phyloP scores from a whole-genome alignment of 176 grass and related monocot species.

The Ensete ventricosum region DNA sequence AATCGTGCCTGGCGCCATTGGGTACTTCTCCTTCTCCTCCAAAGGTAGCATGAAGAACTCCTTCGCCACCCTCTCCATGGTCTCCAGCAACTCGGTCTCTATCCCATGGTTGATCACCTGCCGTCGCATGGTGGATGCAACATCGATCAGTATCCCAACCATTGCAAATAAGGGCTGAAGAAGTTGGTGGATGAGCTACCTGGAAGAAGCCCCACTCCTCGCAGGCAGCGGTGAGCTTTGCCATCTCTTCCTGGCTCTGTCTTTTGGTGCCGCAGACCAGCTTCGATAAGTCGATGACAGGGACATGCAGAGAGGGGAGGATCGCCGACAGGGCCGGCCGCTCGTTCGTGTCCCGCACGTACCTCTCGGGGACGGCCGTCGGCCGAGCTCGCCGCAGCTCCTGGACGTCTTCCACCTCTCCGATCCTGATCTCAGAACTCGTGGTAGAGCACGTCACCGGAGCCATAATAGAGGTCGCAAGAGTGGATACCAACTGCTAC shows the following conservation, averaged over 20 bases:
- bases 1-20: slow-evolving; percentile 62
- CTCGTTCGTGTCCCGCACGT: slow-evolving; percentile 45
- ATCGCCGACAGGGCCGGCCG: slow-evolving; percentile 24
- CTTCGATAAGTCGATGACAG: slow-evolving; percentile 55
- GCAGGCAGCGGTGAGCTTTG: slow-evolving; percentile 44
- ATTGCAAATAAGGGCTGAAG: background rate
- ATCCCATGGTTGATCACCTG: slow-evolving; percentile 87
- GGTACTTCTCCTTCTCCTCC: slow-evolving; percentile 80
- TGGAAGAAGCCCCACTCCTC: slow-evolving; percentile 91
- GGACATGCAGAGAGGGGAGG: slow-evolving; percentile 22
- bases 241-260: slow-evolving; percentile 27
- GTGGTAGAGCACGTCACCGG: background rate
- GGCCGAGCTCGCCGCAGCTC: slow-evolving; percentile 40
- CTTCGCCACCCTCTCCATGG: slow-evolving; percentile 44
- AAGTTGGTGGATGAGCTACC: slow-evolving; percentile 10
- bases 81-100: slow-evolving; percentile 34
- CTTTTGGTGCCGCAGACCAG: slow-evolving; percentile 8
- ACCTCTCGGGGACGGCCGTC: slow-evolving; percentile 44
- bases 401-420: slow-evolving; percentile 57
- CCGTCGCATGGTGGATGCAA: too few relatives aligned
- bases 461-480: slow-evolving; percentile 4
- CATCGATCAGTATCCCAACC: background rate
- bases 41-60: slow-evolving; percentile 90
- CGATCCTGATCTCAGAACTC: slow-evolving; percentile 21
- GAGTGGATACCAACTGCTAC: background rate